These are phyloP conservation scores for Rhamnella rubrinervis DNA, from an alignment of 331 rosid genomes.

Conservation along the genomic window DNA sequence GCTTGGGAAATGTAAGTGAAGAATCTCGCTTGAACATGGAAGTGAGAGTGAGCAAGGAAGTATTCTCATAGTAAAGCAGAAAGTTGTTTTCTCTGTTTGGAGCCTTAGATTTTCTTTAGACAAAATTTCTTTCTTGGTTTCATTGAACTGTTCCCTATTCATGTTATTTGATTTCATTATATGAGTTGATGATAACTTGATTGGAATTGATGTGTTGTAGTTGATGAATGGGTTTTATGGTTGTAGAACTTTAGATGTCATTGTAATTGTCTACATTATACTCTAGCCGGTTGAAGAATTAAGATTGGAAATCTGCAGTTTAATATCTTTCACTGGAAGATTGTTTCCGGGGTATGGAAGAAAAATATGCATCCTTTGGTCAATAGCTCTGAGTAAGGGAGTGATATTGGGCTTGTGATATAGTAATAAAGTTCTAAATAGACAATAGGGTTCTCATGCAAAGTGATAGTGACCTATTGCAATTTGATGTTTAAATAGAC, in stretches of 20 bases:
- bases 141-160: too few species aligned
- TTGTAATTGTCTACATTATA: not conserved
- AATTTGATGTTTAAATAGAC: too few species aligned
- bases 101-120: not conserved
- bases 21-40: too few species aligned
- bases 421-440: too few species aligned
- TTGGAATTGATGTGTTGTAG: too few species aligned
- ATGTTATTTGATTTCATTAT: too few species aligned
- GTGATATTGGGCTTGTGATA: too few species aligned
- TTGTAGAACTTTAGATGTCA: not conserved
- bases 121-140: not conserved
- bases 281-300: not conserved
- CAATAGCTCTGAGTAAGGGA: not conserved
- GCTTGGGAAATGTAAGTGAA: too few species aligned
- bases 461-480: too few species aligned
- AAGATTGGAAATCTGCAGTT: not conserved
- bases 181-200: not conserved
- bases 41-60: not conserved
- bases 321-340: not conserved
- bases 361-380: too few species aligned
- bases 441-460: too few species aligned
- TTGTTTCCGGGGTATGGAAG: not conserved
- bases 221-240: not conserved
- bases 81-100: not conserved
- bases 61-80: too few species aligned